Evolutionary conservation across 305 asterid genomes (phyloP).

Genomic region (Solanum hybrid): DNA sequence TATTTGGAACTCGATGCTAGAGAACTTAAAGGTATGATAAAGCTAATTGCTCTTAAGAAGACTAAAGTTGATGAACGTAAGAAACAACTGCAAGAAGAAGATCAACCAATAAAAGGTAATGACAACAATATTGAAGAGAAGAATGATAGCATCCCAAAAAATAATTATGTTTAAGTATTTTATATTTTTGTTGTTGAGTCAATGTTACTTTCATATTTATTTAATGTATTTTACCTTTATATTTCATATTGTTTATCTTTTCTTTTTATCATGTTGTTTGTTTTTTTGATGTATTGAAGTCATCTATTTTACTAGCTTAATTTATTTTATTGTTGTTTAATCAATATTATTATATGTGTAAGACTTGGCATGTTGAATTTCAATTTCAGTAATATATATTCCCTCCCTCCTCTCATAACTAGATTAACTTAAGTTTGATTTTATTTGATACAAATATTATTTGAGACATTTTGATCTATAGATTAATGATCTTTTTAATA

Average conservation of each 20-base stretch:
- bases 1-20: not conserved
- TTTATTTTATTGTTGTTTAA: no score
- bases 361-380: not conserved
- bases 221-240: not conserved
- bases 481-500: no score
- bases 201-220: not conserved
- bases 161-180: no score
- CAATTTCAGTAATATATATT: not conserved
- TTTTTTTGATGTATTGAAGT: no score
- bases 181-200: not conserved
- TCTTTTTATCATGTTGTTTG: not conserved
- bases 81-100: not conserved
- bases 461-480: not conserved
- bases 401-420: not conserved
- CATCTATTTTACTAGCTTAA: not conserved
- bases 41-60: not conserved
- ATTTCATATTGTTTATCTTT: not conserved
- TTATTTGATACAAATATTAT: not conserved
- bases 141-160: not conserved
- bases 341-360: not conserved
- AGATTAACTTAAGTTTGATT: no score
- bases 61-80: not conserved
- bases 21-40: not conserved
- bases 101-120: not conserved
- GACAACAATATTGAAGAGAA: not conserved